Evolutionary conservation across 495 filamentous ascomycete genomes (phyloP).

Genomic region (Penicillium macrosclerotiorum): DNA sequence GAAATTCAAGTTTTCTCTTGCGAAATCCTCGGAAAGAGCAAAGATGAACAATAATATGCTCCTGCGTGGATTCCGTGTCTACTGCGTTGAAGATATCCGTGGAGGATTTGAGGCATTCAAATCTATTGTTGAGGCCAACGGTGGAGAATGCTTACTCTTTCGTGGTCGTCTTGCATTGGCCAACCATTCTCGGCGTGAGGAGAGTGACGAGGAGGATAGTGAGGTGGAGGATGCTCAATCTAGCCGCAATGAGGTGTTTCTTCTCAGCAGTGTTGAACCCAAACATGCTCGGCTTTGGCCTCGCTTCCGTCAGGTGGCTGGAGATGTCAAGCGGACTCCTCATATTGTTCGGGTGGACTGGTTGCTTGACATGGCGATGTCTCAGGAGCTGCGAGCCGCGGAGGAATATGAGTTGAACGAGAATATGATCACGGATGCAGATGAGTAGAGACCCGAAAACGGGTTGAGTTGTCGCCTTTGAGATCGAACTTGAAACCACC

Average conservation of each 20-base stretch:
- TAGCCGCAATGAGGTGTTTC: constrained; percentile 69
- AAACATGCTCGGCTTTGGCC: constrained; percentile 76
- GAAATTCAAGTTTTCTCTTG: constrained; percentile 64
- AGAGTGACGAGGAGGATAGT: constrained; percentile 46
- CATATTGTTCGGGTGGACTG: constrained; percentile 81
- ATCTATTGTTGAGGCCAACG: constrained; percentile 82
- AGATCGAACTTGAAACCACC: too few relatives aligned
- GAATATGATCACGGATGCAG: constrained; percentile 26
- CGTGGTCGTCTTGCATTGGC: constrained; percentile 63
- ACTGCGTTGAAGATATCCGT: constrained; percentile 71
- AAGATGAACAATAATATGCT: constrained; percentile 72
- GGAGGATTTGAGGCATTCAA: constrained; percentile 82
- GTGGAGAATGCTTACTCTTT: constrained; percentile 77
- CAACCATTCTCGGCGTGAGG: constrained; percentile 44
- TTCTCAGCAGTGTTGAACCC: constrained; percentile 62
- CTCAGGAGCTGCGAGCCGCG: constrained; percentile 67
- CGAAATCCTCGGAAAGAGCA: constrained; percentile 63
- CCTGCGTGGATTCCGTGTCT: constrained; percentile 69
- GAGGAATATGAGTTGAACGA: constrained; percentile 57
- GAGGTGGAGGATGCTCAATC: constrained; percentile 53
- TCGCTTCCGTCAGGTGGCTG: constrained; percentile 74
- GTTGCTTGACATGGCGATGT: constrained; percentile 86
- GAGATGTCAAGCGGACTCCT: constrained; percentile 65
- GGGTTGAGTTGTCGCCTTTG: too few relatives aligned
- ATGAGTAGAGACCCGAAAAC: constrained; percentile 28